phyloP scores from a whole-genome alignment of 169 alveolate genomes.

The Eimeria praecox region DNA sequence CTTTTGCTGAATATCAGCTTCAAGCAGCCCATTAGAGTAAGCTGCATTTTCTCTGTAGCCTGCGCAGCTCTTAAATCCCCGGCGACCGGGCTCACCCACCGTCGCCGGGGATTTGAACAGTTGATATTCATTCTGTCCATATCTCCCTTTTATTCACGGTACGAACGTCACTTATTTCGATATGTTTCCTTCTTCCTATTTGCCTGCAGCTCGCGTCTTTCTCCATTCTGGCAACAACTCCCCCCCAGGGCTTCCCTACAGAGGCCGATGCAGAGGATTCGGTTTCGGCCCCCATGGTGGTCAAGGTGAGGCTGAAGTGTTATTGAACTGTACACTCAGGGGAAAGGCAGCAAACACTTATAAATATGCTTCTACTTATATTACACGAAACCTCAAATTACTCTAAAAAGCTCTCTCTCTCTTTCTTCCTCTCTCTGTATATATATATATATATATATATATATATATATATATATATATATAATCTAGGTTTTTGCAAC shows the following conservation, averaged over 20 bases:
- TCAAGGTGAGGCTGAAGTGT: neutral
- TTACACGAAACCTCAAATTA: too few species aligned
- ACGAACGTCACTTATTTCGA: too few species aligned
- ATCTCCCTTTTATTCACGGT: neutral
- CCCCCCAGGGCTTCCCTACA: slow-evolving; percentile 14
- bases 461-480: too few species aligned
- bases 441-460: too few species aligned
- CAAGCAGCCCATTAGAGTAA: slow-evolving; percentile 63
- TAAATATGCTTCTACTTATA: too few species aligned
- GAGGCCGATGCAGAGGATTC: slow-evolving; percentile 29
- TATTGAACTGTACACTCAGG: neutral
- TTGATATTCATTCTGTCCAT: neutral
- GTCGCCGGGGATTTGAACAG: too few species aligned
- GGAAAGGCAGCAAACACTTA: too few species aligned
- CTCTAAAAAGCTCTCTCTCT: too few species aligned
- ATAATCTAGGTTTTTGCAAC: too few species aligned
- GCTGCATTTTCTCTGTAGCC: neutral
- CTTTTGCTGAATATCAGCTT: slow-evolving; percentile 29
- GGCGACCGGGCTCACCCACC: too few species aligned
- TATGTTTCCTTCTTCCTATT: neutral
- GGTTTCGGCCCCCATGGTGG: slow-evolving; percentile 32
- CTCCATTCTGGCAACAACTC: slow-evolving; percentile 11
- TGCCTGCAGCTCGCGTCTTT: slow-evolving; percentile 11
- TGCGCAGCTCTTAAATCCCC: neutral
- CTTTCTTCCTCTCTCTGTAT: too few species aligned